Conservation (phyloP, 75 land plant species). For the Gnetum montanum region DNA sequence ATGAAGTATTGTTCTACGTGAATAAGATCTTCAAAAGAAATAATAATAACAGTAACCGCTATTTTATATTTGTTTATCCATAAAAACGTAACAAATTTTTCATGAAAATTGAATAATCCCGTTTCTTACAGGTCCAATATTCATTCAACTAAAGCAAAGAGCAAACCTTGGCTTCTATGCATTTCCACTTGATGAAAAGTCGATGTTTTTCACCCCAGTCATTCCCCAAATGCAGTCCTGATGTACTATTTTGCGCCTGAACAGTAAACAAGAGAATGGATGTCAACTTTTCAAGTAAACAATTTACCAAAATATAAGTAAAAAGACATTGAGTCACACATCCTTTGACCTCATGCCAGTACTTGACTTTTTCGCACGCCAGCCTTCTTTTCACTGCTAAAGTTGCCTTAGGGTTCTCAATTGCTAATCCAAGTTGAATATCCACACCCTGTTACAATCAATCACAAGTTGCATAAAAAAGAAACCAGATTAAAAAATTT, state of each 20-base stretch:
- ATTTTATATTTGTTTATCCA: too few species aligned
- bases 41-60: too few species aligned
- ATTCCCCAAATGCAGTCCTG: conserved; percentile 31
- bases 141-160: neutral
- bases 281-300: too few species aligned
- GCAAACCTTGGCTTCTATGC: conserved; percentile 79
- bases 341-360: conserved; percentile 73
- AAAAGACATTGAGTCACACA: too few species aligned
- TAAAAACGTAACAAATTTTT: too few species aligned
- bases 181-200: conserved; percentile 83
- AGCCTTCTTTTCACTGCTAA: conserved; percentile 89
- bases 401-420: conserved; percentile 88
- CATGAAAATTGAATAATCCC: too few species aligned
- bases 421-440: conserved; percentile 89
- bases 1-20: too few species aligned
- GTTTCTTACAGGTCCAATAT: too few species aligned
- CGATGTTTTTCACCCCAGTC: conserved; percentile 85
- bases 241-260: conserved; percentile 59
- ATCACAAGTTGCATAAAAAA: neutral
- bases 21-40: too few species aligned
- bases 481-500: too few species aligned
- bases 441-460: conserved; percentile 52
- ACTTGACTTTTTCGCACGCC: conserved; percentile 92
- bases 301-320: too few species aligned
- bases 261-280: neutral